Evolutionary conservation across 345 rosid species (phyloP).

Genomic region (Syzygium grande): DNA sequence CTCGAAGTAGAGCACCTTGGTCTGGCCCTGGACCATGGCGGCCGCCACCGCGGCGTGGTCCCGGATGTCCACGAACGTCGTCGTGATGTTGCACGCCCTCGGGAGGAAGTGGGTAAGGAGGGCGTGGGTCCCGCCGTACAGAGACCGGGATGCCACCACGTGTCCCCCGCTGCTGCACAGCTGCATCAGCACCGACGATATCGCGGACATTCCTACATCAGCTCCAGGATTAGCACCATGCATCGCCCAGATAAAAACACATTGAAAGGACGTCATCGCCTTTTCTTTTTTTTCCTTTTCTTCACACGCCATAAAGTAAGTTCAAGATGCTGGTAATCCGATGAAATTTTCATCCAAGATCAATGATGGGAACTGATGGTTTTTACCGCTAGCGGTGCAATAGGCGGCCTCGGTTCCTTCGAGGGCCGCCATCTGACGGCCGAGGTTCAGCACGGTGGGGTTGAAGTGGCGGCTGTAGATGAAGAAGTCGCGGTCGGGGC

Average conservation of each 20-base stretch:
- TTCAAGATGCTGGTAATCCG: neutral
- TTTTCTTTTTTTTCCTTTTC: too few species aligned
- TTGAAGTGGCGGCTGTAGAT: conserved; percentile 97
- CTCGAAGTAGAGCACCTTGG: conserved; percentile 81
- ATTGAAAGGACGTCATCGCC: neutral
- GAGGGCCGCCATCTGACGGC: conserved; percentile 97
- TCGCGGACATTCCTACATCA: conserved; percentile 83
- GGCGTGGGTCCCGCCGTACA: conserved; percentile 97
- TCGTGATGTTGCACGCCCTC: conserved; percentile 73
- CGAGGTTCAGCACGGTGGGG: conserved; percentile 86
- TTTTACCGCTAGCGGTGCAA: conserved; percentile 89
- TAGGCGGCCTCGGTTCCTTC: conserved; percentile 98
- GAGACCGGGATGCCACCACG: conserved; percentile 70
- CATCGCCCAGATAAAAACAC: too few species aligned
- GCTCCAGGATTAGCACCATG: neutral
- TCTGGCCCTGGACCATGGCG: conserved; percentile 56
- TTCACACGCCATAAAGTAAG: neutral
- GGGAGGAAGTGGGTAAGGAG: conserved; percentile 76
- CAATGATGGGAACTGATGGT: neutral
- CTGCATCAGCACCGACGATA: conserved; percentile 81
- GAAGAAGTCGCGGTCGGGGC: conserved; percentile 91
- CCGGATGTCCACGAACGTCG: conserved; percentile 69
- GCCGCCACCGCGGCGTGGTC: conserved; percentile 45
- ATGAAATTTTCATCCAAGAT: neutral
- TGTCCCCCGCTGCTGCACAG: conserved; percentile 95